Base-by-base conservation (phyloP, 2,329 filamentous ascomycete genomes). In the Chaetomiaceae sp. region DNA sequence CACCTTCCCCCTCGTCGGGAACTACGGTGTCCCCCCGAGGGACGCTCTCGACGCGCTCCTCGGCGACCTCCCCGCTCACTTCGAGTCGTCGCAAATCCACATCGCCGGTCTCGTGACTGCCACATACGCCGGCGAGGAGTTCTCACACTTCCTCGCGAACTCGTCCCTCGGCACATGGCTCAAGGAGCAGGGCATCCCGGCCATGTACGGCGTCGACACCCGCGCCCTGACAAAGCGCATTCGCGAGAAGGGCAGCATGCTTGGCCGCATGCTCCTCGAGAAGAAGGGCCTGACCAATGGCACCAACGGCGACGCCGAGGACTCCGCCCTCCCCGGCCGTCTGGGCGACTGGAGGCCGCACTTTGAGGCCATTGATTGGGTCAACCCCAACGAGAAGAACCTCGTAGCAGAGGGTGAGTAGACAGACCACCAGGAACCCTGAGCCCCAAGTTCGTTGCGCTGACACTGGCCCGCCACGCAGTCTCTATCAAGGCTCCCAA, bases 1-100 rank as follows among this genome's bases (percentile, higher is more conserved):
- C 78, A 99, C 93, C 58, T 91, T 96, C 70, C 93, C 93, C 35
- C 76, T 99, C 61, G 96, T 99, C 65, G 93, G 93, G 66, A 99
- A 99, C 80, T 99, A 99, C 68, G 93, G 77, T 95, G 93, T 97
- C 23, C 93, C 93, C 48, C 89, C 89, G 43, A 81, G 91, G 60
- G 87, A 95, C 58, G 81, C 85, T 48, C 79, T 89, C 72, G 92
- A 97, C 68, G 82, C 89, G 66, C 77, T 97, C 48, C 81, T 96
- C 44, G 81, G 85, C 65, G 87, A 91, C 64, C 79, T 97, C 50
- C 91, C 92, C 27, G 90, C 89, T 57, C 81, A 97, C 73, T 97
- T 99, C 67, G 93, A 99, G 73, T 87, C 92, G 35, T 85, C 79
- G 34, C 76, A 95, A 71, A 96, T 99, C 56, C 93, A 99, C 73